Evolutionary conservation across 2,329 filamentous ascomycete genomes (phyloP), one percentile per base, ranked within the genome.

Genomic region (Calonectria naviculata): DNA sequence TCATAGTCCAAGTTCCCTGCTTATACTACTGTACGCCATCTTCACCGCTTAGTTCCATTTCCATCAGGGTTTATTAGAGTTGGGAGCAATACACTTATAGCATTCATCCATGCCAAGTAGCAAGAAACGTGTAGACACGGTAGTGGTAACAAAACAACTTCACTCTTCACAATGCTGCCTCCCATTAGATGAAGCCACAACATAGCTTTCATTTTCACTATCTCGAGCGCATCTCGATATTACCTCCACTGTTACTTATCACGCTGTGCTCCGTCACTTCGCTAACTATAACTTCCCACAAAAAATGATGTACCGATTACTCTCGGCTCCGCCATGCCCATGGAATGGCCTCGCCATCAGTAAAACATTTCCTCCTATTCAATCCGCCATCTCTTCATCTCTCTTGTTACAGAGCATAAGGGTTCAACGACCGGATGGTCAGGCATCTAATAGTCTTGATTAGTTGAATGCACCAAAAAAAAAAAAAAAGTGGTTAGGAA

Each of bases 371-470:
- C 61, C 41, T 26, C 36, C 61, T 61, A 38, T 46, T 68, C 31
- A 64, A 24, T 65, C 67, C 65, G 29, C 42, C 49, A 71, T 64
- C 56, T 76, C 66, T 75, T 71, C 28, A 29, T 60, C n/a, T 49
- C 69, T 67, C 61, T 28, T 63, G 72, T 82, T 82, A 90, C 78
- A 91, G 83, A 65, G 93, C 93, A 81, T 93, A 95, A 19, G 93
- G 93, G 87, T 95, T 95, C 78, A 95, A 85, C 44, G 93, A 95
- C 73, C 93, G 92, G 80, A 95, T 95, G n/a, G 93, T 95, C 83
- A 95, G 84, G 87, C 93, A 95, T 78, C 93, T 95, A 64, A 44
- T 19, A 44, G 36, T 19, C 17, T 52, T 31, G 34, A 72, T 83
- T 76, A 81, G 81, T 60, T 68, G 3, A 62, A 36, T 65, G 42